These are phyloP conservation scores for Backusella australiensis DNA, from an alignment of 192 early-diverging fungal species.

Conservation along the genomic window DNA sequence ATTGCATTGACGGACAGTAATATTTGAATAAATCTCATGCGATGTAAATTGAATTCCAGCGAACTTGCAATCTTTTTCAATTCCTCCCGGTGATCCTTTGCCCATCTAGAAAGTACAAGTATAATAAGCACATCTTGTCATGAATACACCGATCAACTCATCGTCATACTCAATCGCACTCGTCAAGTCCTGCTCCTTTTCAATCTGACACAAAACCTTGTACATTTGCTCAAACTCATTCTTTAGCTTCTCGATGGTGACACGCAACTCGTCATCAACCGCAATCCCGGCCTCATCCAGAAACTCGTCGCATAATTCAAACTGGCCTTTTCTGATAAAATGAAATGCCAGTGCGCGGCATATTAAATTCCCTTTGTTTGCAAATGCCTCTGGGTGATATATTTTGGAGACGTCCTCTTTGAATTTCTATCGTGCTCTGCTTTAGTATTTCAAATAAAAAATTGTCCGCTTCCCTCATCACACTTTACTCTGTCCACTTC, in stretches of 20 bases:
- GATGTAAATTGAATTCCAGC: slow-evolving; percentile 90
- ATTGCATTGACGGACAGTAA: slow-evolving; percentile 41
- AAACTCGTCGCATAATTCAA: slow-evolving; percentile 74
- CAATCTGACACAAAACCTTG: slow-evolving; percentile 62
- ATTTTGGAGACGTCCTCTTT: slow-evolving; percentile 62
- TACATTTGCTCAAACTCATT: slow-evolving; percentile 84
- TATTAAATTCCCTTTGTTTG: slow-evolving; percentile 63
- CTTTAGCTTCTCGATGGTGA: slow-evolving; percentile 45
- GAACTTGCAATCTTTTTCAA: slow-evolving; percentile 55
- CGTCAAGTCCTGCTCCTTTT: slow-evolving; percentile 48
- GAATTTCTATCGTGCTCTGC: slow-evolving; percentile 49
- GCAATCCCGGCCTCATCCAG: slow-evolving; percentile 35
- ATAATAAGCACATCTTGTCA: neutral
- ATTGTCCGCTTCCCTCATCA: neutral
- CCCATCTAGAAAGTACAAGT: slow-evolving; percentile 61
- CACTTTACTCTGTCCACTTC: slow-evolving; percentile 64
- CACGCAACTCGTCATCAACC: slow-evolving; percentile 37
- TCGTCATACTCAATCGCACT: slow-evolving; percentile 59
- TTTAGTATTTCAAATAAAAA: neutral
- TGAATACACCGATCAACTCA: neutral
- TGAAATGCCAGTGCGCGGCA: slow-evolving; percentile 65
- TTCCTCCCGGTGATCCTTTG: slow-evolving; percentile 48
- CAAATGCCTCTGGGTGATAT: slow-evolving; percentile 73
- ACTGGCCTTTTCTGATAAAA: slow-evolving; percentile 86
- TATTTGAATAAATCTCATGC: slow-evolving; percentile 75